A percentile compares a stretch with the other conserved stretches of the same genome.
These are phyloP conservation scores for Candida railenensis DNA, from an alignment of 805 yeast genomes.

Conservation along the genomic window DNA sequence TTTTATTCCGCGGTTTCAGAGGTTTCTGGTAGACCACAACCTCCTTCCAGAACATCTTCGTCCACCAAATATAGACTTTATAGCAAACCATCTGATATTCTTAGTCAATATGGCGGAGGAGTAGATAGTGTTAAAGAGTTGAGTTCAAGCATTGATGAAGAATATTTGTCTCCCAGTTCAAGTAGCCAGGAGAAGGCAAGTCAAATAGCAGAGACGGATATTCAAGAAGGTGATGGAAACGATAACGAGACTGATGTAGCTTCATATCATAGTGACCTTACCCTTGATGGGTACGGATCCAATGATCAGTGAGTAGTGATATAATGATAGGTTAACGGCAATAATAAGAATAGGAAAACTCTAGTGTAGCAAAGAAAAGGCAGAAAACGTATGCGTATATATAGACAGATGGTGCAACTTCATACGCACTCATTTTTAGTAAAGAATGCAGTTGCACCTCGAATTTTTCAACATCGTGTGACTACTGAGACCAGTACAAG, in stretches of 20 bases:
- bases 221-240: not conserved
- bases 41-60: conserved; percentile 6
- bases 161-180: conserved; percentile 3
- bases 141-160: conserved; percentile 19
- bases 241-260: conserved; percentile 1
- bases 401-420: too few species aligned
- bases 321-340: too few species aligned
- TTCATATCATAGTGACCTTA: not conserved
- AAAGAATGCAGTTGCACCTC: too few species aligned
- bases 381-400: too few species aligned
- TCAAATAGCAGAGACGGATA: not conserved
- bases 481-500: too few species aligned
- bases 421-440: too few species aligned
- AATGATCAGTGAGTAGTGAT: not conserved
- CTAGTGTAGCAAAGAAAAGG: too few species aligned
- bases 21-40: not conserved
- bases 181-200: not conserved
- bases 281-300: not conserved
- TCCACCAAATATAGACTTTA: conserved; percentile 11
- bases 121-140: conserved; percentile 8
- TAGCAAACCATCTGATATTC: conserved; percentile 23
- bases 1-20: conserved; percentile 13
- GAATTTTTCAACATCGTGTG: too few species aligned
- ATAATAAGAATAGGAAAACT: too few species aligned
- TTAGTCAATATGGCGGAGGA: conserved; percentile 13